A percentile compares a stretch with the other conserved stretches of the same genome.
Conservation (phyloP, 163 green algal genomes). For the Trebouxia gelatinosa region DNA sequence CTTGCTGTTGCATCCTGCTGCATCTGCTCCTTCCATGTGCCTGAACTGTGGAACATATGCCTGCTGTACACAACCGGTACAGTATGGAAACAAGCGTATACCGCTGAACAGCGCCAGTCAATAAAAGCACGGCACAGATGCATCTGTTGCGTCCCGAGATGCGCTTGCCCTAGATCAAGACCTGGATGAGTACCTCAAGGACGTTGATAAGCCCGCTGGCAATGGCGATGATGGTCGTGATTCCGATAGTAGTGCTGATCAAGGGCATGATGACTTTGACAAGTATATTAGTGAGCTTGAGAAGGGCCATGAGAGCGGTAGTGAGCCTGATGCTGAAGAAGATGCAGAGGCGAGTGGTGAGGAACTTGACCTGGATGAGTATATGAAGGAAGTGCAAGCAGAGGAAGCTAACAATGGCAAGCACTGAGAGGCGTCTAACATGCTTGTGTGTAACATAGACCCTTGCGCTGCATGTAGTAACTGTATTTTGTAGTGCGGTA, state of each 20-base stretch:
- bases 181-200: background rate
- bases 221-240: conserved; percentile 3
- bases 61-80: no score
- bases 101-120: background rate
- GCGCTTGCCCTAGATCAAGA: background rate
- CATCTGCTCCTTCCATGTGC: no score
- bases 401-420: conserved; percentile 20
- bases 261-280: conserved; percentile 35
- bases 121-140: conserved; percentile 18
- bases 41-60: no score
- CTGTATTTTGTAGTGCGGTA: no score
- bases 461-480: no score
- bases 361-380: conserved; percentile 28
- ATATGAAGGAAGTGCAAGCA: conserved; percentile 31
- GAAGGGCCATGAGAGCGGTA: background rate
- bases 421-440: background rate
- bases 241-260: background rate
- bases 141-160: conserved; percentile 14
- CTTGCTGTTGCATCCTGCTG: no score
- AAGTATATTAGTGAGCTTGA: conserved; percentile 39
- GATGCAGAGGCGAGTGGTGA: conserved; percentile 18
- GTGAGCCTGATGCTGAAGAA: background rate
- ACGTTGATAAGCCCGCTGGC: background rate
- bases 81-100: background rate
- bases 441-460: no score